Evolutionary conservation across 2,329 filamentous ascomycete species (phyloP), one percentile per base, ranked within the genome.

Genomic region (Pseudogymnoascus sp.): DNA sequence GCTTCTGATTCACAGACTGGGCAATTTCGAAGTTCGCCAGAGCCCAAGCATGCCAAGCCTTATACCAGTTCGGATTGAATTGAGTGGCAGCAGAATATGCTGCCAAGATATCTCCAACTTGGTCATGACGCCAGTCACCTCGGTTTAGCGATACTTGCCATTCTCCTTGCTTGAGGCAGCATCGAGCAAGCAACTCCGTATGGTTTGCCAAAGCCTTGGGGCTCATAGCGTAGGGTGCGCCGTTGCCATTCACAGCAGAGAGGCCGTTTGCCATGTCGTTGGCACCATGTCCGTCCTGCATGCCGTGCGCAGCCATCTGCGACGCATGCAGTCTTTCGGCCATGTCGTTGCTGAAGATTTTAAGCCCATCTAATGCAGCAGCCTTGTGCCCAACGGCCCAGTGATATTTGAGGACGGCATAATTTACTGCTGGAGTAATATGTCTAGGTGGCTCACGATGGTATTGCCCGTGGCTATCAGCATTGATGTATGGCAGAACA

Each of bases 11-110:
- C 21, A 88, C 82, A 7, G 87, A 84, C 69, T 94, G 96, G 38
- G 97, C 92, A 63, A 99, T 94, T 76, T 99, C 93, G 71, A 99
- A 99, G 75, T 99, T 99, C 62, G 94, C 93, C 66, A 99, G 77
- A 10, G 94, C 95, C 93, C 94, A 99, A 0, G 94, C 90, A 76
- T 99, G 94, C 94, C 94, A 99, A 6, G 95, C 94, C 77, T 99
- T 99, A 79, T 99, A 99, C 85, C 93, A 99, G 65, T 88, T 87
- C 35, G 91, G 88, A 73, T 99, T 96, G 77, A 95, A 97, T 64
- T 91, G 88, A 1, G 94, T 99, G 1, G 95, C 95, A 64, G 92
- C 88, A 16, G 87, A 87, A 75, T 97, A 99, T 1, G 94, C 92
- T n/a, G 85, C 83, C 23, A 99, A 80, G 64, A 99, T 92, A 62